phyloP scores from a whole-genome alignment of 352 stramenopile species.

The Globisporangium nunn region DNA sequence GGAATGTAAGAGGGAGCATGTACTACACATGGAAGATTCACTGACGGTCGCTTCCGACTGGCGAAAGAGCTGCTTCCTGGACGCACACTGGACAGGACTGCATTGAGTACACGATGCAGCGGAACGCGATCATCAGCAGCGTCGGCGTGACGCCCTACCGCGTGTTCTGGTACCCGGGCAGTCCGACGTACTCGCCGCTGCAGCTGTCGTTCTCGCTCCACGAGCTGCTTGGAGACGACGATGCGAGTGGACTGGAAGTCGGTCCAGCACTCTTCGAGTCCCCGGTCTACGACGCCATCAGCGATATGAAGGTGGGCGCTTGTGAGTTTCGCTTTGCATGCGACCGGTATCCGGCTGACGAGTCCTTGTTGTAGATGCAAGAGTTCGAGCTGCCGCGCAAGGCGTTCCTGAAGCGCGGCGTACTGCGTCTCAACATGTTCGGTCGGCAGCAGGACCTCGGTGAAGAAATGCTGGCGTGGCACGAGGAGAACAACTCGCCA shows the following conservation, averaged over 20 bases:
- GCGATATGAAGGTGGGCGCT: slow-evolving; percentile 33
- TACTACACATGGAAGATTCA: too few species aligned
- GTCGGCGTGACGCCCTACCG: slow-evolving; percentile 57
- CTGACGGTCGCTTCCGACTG: too few species aligned
- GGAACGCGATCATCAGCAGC: slow-evolving; percentile 34
- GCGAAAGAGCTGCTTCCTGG: slow-evolving; percentile 6
- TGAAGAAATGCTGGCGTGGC: slow-evolving; percentile 33
- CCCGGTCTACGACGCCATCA: slow-evolving; percentile 32
- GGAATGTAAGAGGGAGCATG: too few species aligned
- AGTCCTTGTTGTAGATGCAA: slow-evolving; percentile 31
- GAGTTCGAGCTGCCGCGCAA: slow-evolving; percentile 31
- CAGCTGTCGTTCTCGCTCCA: slow-evolving; percentile 53
- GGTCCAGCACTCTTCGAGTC: slow-evolving; percentile 40
- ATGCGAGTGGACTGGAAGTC: background rate
- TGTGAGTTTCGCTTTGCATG: too few species aligned
- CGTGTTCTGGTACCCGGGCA: slow-evolving; percentile 68
- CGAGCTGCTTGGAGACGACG: slow-evolving; percentile 16
- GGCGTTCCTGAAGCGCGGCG: slow-evolving; percentile 37
- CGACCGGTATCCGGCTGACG: too few species aligned
- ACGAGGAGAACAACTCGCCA: slow-evolving; percentile 32
- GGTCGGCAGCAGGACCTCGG: slow-evolving; percentile 45
- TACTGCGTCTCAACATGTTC: slow-evolving; percentile 51
- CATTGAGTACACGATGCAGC: slow-evolving; percentile 49
- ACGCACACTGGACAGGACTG: slow-evolving; percentile 26
- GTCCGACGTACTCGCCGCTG: slow-evolving; percentile 55